Evolutionary conservation across 2,329 filamentous ascomycete genomes (phyloP), one percentile per base, ranked within the genome.

Genomic region (Arthrobotrys entomopaga): DNA sequence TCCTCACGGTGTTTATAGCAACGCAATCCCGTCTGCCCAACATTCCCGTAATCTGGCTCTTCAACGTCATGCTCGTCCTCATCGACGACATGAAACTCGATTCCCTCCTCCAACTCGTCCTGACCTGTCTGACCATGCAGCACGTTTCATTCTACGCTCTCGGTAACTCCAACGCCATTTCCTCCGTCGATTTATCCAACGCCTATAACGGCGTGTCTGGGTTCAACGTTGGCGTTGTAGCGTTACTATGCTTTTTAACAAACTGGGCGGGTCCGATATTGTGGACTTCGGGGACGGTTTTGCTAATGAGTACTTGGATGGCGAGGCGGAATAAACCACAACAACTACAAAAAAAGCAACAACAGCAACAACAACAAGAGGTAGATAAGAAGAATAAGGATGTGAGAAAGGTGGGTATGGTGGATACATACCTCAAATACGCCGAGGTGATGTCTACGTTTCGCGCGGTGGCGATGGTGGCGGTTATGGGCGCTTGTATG

Each of bases 201-300:
- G 93, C 93, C 0, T 99, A 99, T 83, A 99, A 99, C 79, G 95
- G 95, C 76, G 86, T 99, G 42, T 87, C 86, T 57, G 87, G 86
- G 65, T 99, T 96, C 84, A 93, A 91, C 79, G 85, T 95, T 76
- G 76, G 88, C n/a, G 85, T 89, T 15, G 95, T 99, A 15, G 95
- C 92, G 0, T 76, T 91, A 2, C 84, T 99, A 59, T 93, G 93
- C 1, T 97, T 97, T 79, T 80, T 92, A 5, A 88, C 91, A 78
- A 99, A 99, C 81, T 99, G 94, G 93, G 89, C 92, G 0, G 95
- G 91, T 0, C 88, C 93, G 0, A 87, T 98, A 10, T 98, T 91
- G 87, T 99, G 93, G 92, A 85, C 86, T 2, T 89, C 87, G 2
- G 87, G 88, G 0, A 88, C 86, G 2, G 82, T 88, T 19, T 80